A percentile compares a stretch with the other conserved stretches of the same genome.
Evolutionary conservation across 2,329 filamentous ascomycete species (phyloP).

Genomic region (Byssoonygena ceratinophila): DNA sequence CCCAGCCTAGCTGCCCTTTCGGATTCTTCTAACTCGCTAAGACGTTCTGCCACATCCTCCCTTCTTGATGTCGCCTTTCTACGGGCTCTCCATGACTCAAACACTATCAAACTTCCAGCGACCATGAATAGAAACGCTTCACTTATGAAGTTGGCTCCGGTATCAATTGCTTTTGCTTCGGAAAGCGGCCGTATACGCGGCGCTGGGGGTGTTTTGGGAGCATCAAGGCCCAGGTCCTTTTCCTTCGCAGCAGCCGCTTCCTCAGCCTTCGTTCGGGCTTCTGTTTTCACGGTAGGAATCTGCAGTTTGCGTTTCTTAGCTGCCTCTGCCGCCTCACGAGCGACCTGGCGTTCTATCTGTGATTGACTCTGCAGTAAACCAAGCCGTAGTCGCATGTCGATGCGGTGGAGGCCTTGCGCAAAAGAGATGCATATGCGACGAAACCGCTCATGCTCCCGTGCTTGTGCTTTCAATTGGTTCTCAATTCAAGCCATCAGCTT

Average conservation of each 20-base stretch:
- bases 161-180: conserved; percentile 58
- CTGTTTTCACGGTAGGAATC: conserved; percentile 51
- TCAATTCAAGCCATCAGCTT: conserved; percentile 24
- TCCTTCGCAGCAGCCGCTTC: conserved; percentile 39
- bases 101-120: conserved; percentile 51
- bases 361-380: conserved; percentile 54
- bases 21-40: conserved; percentile 48
- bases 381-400: conserved; percentile 59
- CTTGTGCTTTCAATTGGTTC: conserved; percentile 58
- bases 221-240: conserved; percentile 36
- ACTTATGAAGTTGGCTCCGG: conserved; percentile 58
- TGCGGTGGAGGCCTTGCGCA: conserved; percentile 53
- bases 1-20: conserved; percentile 34
- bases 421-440: conserved; percentile 50
- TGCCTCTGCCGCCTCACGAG: conserved; percentile 44
- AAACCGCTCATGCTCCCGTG: conserved; percentile 58
- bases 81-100: conserved; percentile 51
- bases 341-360: conserved; percentile 37
- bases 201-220: conserved; percentile 38
- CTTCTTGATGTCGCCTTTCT: conserved; percentile 50
- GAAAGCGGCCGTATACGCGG: conserved; percentile 54
- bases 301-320: conserved; percentile 44
- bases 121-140: conserved; percentile 58
- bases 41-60: conserved; percentile 50
- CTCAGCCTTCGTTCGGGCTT: conserved; percentile 48